phyloP scores from a whole-genome alignment of 2,329 filamentous ascomycete species.

The Diaporthe vaccinii region DNA sequence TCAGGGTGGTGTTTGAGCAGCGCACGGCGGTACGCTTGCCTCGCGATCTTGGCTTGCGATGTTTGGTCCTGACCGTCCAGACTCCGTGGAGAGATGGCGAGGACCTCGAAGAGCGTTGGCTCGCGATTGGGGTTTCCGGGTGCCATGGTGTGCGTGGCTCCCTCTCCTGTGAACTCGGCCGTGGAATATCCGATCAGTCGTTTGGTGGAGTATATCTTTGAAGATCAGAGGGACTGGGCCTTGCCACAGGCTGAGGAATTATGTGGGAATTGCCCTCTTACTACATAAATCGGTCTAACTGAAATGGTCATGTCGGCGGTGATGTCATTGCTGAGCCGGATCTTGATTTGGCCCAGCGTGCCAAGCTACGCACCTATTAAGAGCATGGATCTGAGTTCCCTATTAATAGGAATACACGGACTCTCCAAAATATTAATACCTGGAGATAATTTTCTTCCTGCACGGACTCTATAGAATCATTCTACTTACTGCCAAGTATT shows the following conservation, averaged over 20 bases:
- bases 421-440: background rate
- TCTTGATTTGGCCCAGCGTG: constrained; percentile 1
- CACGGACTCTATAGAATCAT: background rate
- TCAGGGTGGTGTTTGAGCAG: constrained; percentile 63
- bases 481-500: background rate
- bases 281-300: background rate
- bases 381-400: background rate
- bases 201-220: background rate
- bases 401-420: background rate
- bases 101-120: constrained; percentile 61
- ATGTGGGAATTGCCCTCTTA: background rate
- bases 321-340: constrained; percentile 18
- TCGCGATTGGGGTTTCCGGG: constrained; percentile 39
- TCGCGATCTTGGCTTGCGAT: constrained; percentile 52
- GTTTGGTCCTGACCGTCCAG: constrained; percentile 51
- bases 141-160: background rate
- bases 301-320: constrained; percentile 12
- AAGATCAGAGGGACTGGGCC: background rate
- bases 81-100: constrained; percentile 55
- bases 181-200: background rate
- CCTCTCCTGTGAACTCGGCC: background rate
- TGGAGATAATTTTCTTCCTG: background rate
- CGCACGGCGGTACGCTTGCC: constrained; percentile 61
- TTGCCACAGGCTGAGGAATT: background rate
- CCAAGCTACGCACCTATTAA: background rate